Percentiles rank a stretch among this genome's conserved stretches.
These are phyloP conservation scores for Phlebopus sp. DNA, from an alignment of 1,284 basidiomycete genomes.

Conservation along the genomic window DNA sequence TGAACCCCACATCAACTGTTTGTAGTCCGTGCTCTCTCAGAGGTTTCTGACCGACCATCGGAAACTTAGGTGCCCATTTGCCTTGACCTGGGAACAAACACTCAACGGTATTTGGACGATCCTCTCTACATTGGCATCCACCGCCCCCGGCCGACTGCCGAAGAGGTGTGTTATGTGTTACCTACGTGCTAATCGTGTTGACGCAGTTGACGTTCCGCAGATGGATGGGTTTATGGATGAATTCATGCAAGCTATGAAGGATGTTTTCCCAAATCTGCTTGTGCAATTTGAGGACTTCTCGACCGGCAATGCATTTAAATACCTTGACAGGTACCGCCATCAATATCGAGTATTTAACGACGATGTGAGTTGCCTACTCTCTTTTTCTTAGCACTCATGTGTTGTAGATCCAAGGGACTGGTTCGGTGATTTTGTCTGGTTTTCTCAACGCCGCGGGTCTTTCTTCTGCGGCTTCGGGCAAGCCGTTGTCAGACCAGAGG, in stretches of 20 bases:
- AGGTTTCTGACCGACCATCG: neutral
- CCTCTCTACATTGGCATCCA: conserved; percentile 80
- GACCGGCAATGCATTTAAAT: conserved; percentile 74
- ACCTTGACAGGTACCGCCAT: conserved; percentile 61
- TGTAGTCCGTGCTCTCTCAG: conserved; percentile 10
- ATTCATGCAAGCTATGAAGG: conserved; percentile 72
- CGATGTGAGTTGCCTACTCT: conserved; percentile 49
- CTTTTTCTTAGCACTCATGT: conserved; percentile 14
- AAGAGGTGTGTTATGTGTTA: conserved; percentile 36
- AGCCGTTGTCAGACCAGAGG: conserved; percentile 64
- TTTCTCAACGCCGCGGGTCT: conserved; percentile 77
- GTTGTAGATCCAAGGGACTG: conserved; percentile 60
- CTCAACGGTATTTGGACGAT: conserved; percentile 67
- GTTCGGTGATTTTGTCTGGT: conserved; percentile 76
- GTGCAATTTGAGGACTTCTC: conserved; percentile 85
- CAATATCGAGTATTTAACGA: conserved; percentile 77
- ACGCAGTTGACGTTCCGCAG: conserved; percentile 29
- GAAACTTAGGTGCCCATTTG: conserved; percentile 57
- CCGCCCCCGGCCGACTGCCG: conserved; percentile 50
- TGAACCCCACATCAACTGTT: conserved; percentile 50
- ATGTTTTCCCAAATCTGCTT: conserved; percentile 69
- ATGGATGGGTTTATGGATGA: conserved; percentile 79
- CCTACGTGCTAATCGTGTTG: neutral
- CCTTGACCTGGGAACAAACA: conserved; percentile 79
- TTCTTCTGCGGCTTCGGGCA: conserved; percentile 58